A percentile compares a stretch with the other conserved stretches of the same genome.
These are phyloP conservation scores for Candida rishiriensis DNA, from an alignment of 805 yeast species.

Conservation along the genomic window DNA sequence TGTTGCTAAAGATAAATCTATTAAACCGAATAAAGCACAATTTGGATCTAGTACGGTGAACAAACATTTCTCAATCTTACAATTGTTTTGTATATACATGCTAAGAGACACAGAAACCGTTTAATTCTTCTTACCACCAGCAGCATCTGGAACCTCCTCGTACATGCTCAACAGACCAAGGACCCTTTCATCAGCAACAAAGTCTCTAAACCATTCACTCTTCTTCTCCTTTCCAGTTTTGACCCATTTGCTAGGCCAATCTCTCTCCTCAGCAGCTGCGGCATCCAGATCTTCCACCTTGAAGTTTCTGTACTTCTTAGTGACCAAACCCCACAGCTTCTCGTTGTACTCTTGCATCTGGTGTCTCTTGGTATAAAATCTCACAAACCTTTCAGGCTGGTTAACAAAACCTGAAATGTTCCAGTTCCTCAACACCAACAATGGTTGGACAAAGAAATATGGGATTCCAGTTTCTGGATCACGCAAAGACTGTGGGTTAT, in stretches of 20 bases:
- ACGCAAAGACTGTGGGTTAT: constrained; percentile 18
- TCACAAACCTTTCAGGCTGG: constrained; percentile 69
- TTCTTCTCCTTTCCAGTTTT: constrained; percentile 63
- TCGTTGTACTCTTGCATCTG: constrained; percentile 33
- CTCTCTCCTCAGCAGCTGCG: constrained; percentile 63
- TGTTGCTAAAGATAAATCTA: too few relatives aligned
- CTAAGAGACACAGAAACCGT: too few relatives aligned
- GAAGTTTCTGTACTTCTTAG: constrained; percentile 52
- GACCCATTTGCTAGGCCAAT: constrained; percentile 89
- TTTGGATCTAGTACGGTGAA: neutral
- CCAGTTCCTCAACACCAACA: constrained; percentile 70
- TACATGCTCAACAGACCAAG: constrained; percentile 47
- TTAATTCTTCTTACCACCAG: neutral
- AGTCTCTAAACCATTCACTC: constrained; percentile 86
- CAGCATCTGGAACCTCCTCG: constrained; percentile 7
- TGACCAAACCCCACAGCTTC: constrained; percentile 20
- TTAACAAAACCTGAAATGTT: constrained; percentile 74
- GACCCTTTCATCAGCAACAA: constrained; percentile 67
- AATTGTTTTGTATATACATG: too few relatives aligned
- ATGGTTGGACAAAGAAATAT: constrained; percentile 69
- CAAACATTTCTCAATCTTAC: neutral
- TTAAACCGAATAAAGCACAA: neutral
- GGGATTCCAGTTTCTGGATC: constrained; percentile 41
- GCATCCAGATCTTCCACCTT: constrained; percentile 36
- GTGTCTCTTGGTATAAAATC: constrained; percentile 73